Base-by-base conservation (phyloP, 805 yeast genomes). In the Nakazawaea holstii region DNA sequence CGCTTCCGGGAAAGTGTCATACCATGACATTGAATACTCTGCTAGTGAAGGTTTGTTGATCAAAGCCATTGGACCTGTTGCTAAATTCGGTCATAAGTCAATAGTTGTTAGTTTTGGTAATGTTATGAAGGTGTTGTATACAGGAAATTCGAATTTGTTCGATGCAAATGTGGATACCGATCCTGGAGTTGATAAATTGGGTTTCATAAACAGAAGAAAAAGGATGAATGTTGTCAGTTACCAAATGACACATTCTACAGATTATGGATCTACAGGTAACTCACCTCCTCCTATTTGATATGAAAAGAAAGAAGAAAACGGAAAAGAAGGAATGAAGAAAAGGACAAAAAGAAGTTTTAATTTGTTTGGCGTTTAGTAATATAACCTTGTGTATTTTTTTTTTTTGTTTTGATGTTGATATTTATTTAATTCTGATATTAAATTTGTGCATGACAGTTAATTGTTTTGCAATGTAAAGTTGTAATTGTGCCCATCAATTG, bases 71-170 rank as follows among this genome's bases (percentile, higher is more conserved):
- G 85, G 82, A 1, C 83, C 85, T 11, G 76, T 84, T 31, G 72
- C 72, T 29, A 80, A 79, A 56, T 86, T 83, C 59, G 96, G 96
- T 0, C 87, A 79, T 58, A 87, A 87, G 56, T 76, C 94, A 0
- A 78, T 87, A 17, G 82, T 86, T 35, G 82, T 84, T 26, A 82
- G 82, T 26, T 83, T 86, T 61, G 95, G 94, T 29, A 84, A 83
- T 54, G 62, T 77, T 14, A 75, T 88, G 74, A 82, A 84, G 59
- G 75, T 88, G 30, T 65, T 88, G 29, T 87, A 84, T 58, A 69
- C 86, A 52, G 95, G 95, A 6, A 83, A 79, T 55, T 89, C 84
- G 49, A 87, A 84, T 51, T 68, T 84, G 52, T 76, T 84, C 26
- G 84, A 81, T 53, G 76, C 76, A 44, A 73, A 76, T 49, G 74